Percentiles rank a stretch among this genome's conserved stretches.
These are phyloP conservation scores for Mollisiaceae sp. DNA, from an alignment of 2,329 filamentous ascomycete genomes.

Conservation along the genomic window DNA sequence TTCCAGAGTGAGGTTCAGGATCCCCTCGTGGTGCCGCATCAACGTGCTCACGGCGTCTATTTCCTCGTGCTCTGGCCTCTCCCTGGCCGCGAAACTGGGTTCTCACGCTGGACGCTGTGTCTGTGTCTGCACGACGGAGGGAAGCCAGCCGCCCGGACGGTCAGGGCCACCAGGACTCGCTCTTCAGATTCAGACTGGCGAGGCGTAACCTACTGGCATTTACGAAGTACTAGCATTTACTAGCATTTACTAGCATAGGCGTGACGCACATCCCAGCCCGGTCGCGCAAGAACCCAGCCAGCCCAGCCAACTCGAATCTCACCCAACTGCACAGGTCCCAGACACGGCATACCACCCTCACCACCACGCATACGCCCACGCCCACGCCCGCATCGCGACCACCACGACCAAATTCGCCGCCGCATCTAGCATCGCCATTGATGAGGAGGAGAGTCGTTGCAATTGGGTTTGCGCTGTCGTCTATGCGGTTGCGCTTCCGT, in stretches of 20 bases:
- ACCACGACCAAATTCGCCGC: background rate
- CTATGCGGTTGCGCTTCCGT: background rate
- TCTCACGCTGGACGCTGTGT: background rate
- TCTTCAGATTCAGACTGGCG: background rate
- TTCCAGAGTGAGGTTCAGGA: background rate
- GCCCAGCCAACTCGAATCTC: slow-evolving; percentile 1
- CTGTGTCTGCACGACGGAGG: background rate
- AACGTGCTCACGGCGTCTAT: slow-evolving; percentile 1
- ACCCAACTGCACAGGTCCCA: background rate
- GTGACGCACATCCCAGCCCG: background rate
- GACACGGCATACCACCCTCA: background rate
- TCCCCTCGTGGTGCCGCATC: too few relatives aligned
- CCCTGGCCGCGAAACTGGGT: background rate
- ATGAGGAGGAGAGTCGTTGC: background rate
- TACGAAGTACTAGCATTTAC: too few relatives aligned
- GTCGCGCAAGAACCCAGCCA: slow-evolving; percentile 2
- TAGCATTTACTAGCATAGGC: background rate
- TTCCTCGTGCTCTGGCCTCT: slow-evolving; percentile 1
- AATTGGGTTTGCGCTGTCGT: background rate
- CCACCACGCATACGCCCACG: background rate
- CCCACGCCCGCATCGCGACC: background rate
- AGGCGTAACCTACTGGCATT: too few relatives aligned
- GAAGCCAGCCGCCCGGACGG: background rate
- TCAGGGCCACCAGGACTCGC: background rate
- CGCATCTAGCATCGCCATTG: background rate